These are phyloP conservation scores for Hypomyces perniciosus DNA, from an alignment of 2,329 filamentous ascomycete species.

Conservation along the genomic window DNA sequence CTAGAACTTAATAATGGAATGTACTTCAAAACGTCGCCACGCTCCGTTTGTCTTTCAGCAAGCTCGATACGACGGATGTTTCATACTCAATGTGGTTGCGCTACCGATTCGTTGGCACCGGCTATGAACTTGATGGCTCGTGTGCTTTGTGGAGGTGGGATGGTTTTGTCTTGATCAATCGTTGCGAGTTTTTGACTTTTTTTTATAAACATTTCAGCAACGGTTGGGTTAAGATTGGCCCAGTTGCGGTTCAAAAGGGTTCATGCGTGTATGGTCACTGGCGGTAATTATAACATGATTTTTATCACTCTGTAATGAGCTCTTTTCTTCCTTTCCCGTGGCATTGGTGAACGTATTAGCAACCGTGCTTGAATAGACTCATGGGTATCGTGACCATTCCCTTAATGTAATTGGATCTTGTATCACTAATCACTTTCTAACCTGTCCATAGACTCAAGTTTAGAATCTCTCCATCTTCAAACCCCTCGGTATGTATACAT, in stretches of 20 bases:
- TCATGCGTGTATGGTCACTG: slow-evolving; percentile 11
- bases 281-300: slow-evolving; percentile 13
- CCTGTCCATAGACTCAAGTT: neutral
- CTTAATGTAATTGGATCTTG: neutral
- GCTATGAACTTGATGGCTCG: neutral
- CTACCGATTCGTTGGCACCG: neutral
- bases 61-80: slow-evolving; percentile 10
- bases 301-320: slow-evolving; percentile 6
- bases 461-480: neutral
- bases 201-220: neutral
- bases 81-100: neutral
- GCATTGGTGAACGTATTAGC: slow-evolving; percentile 10
- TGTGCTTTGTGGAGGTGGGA: neutral
- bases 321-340: slow-evolving; percentile 6
- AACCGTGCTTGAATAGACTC: slow-evolving; percentile 2
- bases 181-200: neutral
- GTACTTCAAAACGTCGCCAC: slow-evolving; percentile 24
- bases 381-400: slow-evolving; percentile 7
- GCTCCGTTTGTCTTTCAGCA: slow-evolving; percentile 6
- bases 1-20: slow-evolving; percentile 42
- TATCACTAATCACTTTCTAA: neutral
- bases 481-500: neutral
- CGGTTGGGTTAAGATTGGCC: neutral
- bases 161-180: neutral
- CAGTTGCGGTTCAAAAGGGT: slow-evolving; percentile 5